phyloP scores from a whole-genome alignment of 208 protist genomes.

The Acanthamoeba rhysodes region DNA sequence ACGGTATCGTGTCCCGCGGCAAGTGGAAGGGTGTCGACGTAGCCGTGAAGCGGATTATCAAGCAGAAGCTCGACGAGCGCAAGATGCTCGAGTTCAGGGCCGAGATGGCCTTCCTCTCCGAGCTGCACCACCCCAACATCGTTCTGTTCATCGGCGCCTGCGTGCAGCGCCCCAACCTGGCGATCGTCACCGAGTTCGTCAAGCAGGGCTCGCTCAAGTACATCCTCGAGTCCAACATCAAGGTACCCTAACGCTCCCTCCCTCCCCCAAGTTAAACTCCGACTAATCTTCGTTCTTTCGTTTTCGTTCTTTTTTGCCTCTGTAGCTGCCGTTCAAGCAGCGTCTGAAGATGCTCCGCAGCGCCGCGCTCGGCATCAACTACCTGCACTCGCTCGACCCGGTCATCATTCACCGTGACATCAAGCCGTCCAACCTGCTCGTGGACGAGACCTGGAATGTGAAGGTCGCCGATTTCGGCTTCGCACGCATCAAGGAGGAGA shows the following conservation, averaged over 20 bases:
- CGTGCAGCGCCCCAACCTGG: conserved; percentile 48
- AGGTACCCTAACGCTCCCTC: background rate
- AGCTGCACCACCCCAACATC: conserved; percentile 83
- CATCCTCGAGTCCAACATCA: background rate
- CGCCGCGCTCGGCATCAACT: conserved; percentile 40
- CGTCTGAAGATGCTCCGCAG: background rate
- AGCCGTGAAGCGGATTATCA: background rate
- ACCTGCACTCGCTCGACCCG: conserved; percentile 49
- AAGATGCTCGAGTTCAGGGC: conserved; percentile 67
- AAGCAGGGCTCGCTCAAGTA: conserved; percentile 38
- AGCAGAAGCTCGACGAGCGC: background rate
- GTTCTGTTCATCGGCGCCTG: conserved; percentile 82
- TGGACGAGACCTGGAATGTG: background rate
- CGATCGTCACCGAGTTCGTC: conserved; percentile 59
- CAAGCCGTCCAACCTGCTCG: conserved; percentile 22
- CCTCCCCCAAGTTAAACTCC: too few species aligned
- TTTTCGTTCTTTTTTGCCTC: too few species aligned
- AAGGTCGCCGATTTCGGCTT: background rate
- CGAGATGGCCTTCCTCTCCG: conserved; percentile 79
- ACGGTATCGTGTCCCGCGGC: background rate
- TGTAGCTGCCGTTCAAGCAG: background rate
- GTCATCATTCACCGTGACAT: conserved; percentile 41
- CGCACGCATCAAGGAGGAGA: background rate
- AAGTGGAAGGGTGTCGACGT: background rate
- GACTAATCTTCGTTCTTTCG: too few species aligned